A percentile compares a stretch with the other conserved stretches of the same genome.
These are phyloP conservation scores for Nigrospora sphaerica DNA, from an alignment of 2,329 filamentous ascomycete genomes.

Conservation along the genomic window DNA sequence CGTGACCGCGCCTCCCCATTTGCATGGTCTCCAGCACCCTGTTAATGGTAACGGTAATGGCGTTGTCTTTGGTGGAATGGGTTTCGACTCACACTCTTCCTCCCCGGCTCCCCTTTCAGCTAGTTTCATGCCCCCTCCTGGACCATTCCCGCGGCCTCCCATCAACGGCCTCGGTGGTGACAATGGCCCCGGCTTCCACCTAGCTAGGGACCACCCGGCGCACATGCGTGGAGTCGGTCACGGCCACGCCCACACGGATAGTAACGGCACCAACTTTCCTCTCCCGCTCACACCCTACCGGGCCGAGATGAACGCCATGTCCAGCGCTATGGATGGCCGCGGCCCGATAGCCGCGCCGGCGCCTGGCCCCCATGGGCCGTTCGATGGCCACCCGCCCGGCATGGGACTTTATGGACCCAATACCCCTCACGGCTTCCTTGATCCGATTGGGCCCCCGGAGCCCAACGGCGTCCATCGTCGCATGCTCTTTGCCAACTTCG, in stretches of 20 bases:
- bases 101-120: constrained; percentile 47
- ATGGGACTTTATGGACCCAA: constrained; percentile 39
- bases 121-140: constrained; percentile 35
- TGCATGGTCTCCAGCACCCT: constrained; percentile 10
- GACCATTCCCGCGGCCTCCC: constrained; percentile 19
- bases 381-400: constrained; percentile 25
- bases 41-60: constrained; percentile 36
- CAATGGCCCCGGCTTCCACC: constrained; percentile 11
- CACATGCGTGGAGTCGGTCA: constrained; percentile 6
- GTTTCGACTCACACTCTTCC: constrained; percentile 48
- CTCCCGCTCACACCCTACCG: constrained; percentile 17
- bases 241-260: constrained; percentile 17
- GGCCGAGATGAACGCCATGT: constrained; percentile 15
- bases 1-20: not conserved
- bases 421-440: constrained; percentile 55
- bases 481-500: constrained; percentile 20
- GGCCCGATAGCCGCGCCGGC: constrained; percentile 12
- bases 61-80: constrained; percentile 42
- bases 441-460: constrained; percentile 49
- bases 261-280: constrained; percentile 15
- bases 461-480: constrained; percentile 31
- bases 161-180: constrained; percentile 14
- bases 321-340: constrained; percentile 15
- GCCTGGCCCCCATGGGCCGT: constrained; percentile 17
- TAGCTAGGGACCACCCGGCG: not conserved